phyloP scores from a whole-genome alignment of 176 grass and related monocot species.

The bread wheat (Triticum aestivum) region IWGSC_CS_RefSeq_v2.1 NC_057796.1:432805265-432805764 shows the following conservation, averaged over 20 bases:
- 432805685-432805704: constrained; percentile 62
- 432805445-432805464: constrained; percentile 81
- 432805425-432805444: constrained; percentile 83
- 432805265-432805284: constrained; percentile 82
- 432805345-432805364: constrained; percentile 85
- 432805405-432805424: constrained; percentile 86
- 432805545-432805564: constrained; percentile 85
- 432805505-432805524: constrained; percentile 87
- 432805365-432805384: constrained; percentile 85
- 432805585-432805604: constrained; percentile 91
- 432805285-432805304: constrained; percentile 94
- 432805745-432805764: constrained; percentile 84
- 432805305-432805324: constrained; percentile 94
- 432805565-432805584: constrained; percentile 83
- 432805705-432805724: constrained; percentile 88
- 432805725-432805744: constrained; percentile 89
- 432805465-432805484: constrained; percentile 95
- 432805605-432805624: constrained; percentile 89
- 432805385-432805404: constrained; percentile 83
- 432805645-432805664: constrained; percentile 48
- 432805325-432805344: constrained; percentile 89
- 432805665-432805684: constrained; percentile 47
- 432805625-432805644: constrained; percentile 65
- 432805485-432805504: constrained; percentile 89
- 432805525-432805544: constrained; percentile 91